Conservation (phyloP, 345 rosid genomes). For the Gossypium thurberi region DNA sequence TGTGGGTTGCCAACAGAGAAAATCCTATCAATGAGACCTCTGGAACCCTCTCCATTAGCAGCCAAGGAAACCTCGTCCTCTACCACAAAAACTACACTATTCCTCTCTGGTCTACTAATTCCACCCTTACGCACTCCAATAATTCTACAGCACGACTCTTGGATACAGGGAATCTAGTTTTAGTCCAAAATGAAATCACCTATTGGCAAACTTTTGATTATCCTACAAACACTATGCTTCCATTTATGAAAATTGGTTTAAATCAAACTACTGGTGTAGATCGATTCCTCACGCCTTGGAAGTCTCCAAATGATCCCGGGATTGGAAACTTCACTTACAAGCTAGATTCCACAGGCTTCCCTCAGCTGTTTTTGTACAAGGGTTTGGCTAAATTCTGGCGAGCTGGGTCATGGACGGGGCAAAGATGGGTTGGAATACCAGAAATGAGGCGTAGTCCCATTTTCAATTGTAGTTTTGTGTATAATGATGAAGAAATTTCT, state of each 20-base stretch:
- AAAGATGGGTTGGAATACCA: slow-evolving; percentile 58
- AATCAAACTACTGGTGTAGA: not conserved
- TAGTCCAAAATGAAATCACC: slow-evolving; percentile 21
- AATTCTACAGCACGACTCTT: slow-evolving; percentile 37
- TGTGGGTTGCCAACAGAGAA: slow-evolving; percentile 81
- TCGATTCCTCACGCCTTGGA: not conserved
- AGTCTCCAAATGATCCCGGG: not conserved
- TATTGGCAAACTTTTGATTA: slow-evolving; percentile 68
- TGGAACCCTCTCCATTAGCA: slow-evolving; percentile 33
- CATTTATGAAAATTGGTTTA: not conserved
- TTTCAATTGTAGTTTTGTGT: slow-evolving; percentile 19
- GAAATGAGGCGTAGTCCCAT: slow-evolving; percentile 33
- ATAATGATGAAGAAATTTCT: slow-evolving; percentile 26
- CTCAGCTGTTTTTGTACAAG: slow-evolving; percentile 19
- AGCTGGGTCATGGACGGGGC: slow-evolving; percentile 54
- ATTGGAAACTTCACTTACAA: not conserved
- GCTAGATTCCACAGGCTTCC: not conserved
- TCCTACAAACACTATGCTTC: slow-evolving; percentile 15
- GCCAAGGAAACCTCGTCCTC: slow-evolving; percentile 34
- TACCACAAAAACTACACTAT: slow-evolving; percentile 20
- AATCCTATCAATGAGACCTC: slow-evolving; percentile 38
- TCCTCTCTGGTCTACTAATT: slow-evolving; percentile 44
- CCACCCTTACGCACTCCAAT: slow-evolving; percentile 10
- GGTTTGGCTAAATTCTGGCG: slow-evolving; percentile 33
- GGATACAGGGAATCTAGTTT: slow-evolving; percentile 58